phyloP scores from a whole-genome alignment of 164 flowering plant species.

The Malania oleifera region DNA sequence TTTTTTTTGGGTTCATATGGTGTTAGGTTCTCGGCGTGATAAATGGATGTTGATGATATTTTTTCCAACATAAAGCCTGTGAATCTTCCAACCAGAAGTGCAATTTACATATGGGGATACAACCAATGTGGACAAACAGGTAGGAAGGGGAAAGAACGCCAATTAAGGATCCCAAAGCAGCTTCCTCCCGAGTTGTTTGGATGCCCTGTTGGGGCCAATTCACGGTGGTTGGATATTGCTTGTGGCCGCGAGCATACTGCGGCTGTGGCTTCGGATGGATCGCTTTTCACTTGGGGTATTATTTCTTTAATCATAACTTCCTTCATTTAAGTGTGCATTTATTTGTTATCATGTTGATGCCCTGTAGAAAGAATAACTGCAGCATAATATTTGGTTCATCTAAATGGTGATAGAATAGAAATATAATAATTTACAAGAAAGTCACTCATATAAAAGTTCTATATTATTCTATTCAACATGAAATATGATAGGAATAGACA shows the following conservation, averaged over 20 bases:
- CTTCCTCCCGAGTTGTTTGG: constrained; percentile 81
- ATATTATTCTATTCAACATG: too few species aligned
- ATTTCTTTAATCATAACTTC: neutral
- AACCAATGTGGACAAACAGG: constrained; percentile 95
- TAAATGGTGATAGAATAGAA: too few species aligned
- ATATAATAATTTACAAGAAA: too few species aligned
- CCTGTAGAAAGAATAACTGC: too few species aligned
- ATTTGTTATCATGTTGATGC: too few species aligned
- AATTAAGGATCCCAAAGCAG: constrained; percentile 77
- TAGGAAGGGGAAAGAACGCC: constrained; percentile 56
- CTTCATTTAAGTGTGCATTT: neutral
- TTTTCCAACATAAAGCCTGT: constrained; percentile 37
- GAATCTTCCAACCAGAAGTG: constrained; percentile 69
- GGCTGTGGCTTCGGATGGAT: constrained; percentile 83
- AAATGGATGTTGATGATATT: constrained; percentile 59
- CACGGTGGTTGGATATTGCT: constrained; percentile 79
- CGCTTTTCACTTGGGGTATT: constrained; percentile 92
- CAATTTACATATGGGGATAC: constrained; percentile 97
- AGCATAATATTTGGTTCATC: too few species aligned
- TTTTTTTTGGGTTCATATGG: too few species aligned
- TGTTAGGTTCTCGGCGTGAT: neutral
- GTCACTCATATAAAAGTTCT: too few species aligned
- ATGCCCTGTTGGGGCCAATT: constrained; percentile 56
- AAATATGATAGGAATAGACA: too few species aligned
- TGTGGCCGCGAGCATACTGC: constrained; percentile 97